phyloP scores from a whole-genome alignment of 2,329 filamentous ascomycete genomes.

The Pyrenochaeta sp. region DNA sequence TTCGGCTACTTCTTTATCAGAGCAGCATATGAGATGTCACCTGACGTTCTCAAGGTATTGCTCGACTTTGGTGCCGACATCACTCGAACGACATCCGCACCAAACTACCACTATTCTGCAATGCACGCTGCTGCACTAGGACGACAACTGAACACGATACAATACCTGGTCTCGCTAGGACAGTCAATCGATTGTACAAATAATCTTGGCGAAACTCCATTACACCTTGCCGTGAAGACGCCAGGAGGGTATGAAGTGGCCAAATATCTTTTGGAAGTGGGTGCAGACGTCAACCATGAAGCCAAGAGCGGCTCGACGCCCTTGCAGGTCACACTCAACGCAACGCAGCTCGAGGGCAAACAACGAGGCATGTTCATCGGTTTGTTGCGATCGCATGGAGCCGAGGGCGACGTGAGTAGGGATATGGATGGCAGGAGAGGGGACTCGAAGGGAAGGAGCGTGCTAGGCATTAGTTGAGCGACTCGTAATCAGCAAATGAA shows the following conservation, averaged over 20 bases:
- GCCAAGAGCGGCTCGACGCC: constrained; percentile 31
- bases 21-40: constrained; percentile 38
- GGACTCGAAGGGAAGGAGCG: constrained; percentile 30
- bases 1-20: constrained; percentile 41
- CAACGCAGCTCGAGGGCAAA: constrained; percentile 28
- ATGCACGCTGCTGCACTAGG: constrained; percentile 43
- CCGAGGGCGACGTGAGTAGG: constrained; percentile 30
- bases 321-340: constrained; percentile 31
- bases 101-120: constrained; percentile 29
- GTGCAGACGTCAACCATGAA: constrained; percentile 42
- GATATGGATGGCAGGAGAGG: constrained; percentile 22
- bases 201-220: constrained; percentile 38
- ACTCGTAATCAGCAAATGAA: background rate
- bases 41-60: constrained; percentile 30
- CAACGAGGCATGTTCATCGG: constrained; percentile 42
- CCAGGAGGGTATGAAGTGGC: constrained; percentile 36
- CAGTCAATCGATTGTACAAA: constrained; percentile 39
- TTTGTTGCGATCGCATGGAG: constrained; percentile 38
- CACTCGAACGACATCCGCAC: constrained; percentile 18
- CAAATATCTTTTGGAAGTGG: constrained; percentile 38
- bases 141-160: constrained; percentile 32
- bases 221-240: constrained; percentile 41
- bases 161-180: constrained; percentile 36
- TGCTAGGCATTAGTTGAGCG: constrained; percentile 25
- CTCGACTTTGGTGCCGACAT: constrained; percentile 44